Conservation (phyloP, 2,329 filamentous ascomycete genomes). For the Ampelomyces quisqualis region DNA sequence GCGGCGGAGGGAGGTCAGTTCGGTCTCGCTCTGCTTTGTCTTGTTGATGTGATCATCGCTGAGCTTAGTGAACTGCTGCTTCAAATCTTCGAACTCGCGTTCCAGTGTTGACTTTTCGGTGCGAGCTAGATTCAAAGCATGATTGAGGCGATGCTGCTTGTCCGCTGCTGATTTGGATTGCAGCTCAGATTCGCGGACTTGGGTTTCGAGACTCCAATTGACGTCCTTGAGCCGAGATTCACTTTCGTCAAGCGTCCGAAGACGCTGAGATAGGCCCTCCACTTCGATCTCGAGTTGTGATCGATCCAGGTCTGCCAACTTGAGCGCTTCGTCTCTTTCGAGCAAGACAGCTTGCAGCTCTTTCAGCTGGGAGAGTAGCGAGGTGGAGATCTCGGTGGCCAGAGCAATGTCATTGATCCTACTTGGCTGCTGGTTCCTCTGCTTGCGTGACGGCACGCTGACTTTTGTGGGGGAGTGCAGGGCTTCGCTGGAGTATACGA, state of each 20-base stretch:
- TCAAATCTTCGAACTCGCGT: slow-evolving; percentile 88
- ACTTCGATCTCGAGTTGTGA: slow-evolving; percentile 79
- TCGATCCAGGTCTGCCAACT: slow-evolving; percentile 71
- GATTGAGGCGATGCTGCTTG: slow-evolving; percentile 77
- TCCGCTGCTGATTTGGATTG: slow-evolving; percentile 74
- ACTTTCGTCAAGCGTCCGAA: slow-evolving; percentile 84
- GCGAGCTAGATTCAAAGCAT: slow-evolving; percentile 67
- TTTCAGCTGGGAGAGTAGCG: slow-evolving; percentile 87
- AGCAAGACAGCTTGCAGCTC: slow-evolving; percentile 81
- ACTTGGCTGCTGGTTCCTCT: slow-evolving; percentile 84
- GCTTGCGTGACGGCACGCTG: slow-evolving; percentile 79
- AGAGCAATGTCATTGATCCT: slow-evolving; percentile 96
- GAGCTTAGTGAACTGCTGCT: slow-evolving; percentile 74
- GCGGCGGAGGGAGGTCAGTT: slow-evolving; percentile 79
- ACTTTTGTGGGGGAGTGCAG: slow-evolving; percentile 87
- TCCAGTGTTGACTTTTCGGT: slow-evolving; percentile 76
- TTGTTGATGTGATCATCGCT: slow-evolving; percentile 74
- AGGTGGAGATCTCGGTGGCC: slow-evolving; percentile 96
- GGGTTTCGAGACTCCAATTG: slow-evolving; percentile 95
- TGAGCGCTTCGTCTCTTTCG: slow-evolving; percentile 85
- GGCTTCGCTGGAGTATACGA: slow-evolving; percentile 74
- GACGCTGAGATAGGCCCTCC: slow-evolving; percentile 74
- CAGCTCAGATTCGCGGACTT: slow-evolving; percentile 78
- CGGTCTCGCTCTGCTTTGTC: slow-evolving; percentile 84
- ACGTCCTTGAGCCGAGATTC: slow-evolving; percentile 97